A percentile compares a stretch with the other conserved stretches of the same genome.
Evolutionary conservation across 2,329 filamentous ascomycete genomes (phyloP).

Genomic region (Sphaerostilbella broomeana): DNA sequence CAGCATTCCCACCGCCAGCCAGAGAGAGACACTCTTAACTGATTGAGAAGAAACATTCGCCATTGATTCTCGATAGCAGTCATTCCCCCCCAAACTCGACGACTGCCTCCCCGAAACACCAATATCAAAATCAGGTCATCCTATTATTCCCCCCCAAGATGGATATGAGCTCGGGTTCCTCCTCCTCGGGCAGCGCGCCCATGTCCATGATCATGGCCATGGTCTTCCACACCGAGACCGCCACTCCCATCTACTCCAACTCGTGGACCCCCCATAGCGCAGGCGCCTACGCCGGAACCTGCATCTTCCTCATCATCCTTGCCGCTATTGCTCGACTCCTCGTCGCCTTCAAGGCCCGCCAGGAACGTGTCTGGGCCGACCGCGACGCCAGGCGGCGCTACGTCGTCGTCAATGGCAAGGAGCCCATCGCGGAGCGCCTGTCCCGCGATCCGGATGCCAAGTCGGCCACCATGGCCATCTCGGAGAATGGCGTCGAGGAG

Average conservation of each 20-base stretch:
- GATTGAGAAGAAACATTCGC: too few relatives aligned
- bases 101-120: too few relatives aligned
- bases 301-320: slow-evolving; percentile 82
- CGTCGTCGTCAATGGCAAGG: slow-evolving; percentile 62
- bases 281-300: slow-evolving; percentile 78
- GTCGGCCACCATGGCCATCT: slow-evolving; percentile 58
- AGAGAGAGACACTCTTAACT: too few relatives aligned
- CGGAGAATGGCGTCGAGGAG: slow-evolving; percentile 74
- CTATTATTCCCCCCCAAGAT: too few relatives aligned
- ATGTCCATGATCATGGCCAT: slow-evolving; percentile 35
- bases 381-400: slow-evolving; percentile 68
- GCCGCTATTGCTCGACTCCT: slow-evolving; percentile 63
- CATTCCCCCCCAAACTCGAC: too few relatives aligned
- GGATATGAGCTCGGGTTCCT: slow-evolving; percentile 10
- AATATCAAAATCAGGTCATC: too few relatives aligned
- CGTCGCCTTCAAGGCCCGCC: slow-evolving; percentile 63
- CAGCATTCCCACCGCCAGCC: too few relatives aligned
- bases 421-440: slow-evolving; percentile 52
- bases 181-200: slow-evolving; percentile 8
- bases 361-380: slow-evolving; percentile 60
- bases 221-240: slow-evolving; percentile 53
- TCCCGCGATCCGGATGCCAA: slow-evolving; percentile 56
- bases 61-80: too few relatives aligned
- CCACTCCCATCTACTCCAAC: slow-evolving; percentile 50
- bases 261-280: slow-evolving; percentile 66